Evolutionary conservation across 163 green algal genomes (phyloP).

Genomic region (Trebouxia gelatinosa): DNA sequence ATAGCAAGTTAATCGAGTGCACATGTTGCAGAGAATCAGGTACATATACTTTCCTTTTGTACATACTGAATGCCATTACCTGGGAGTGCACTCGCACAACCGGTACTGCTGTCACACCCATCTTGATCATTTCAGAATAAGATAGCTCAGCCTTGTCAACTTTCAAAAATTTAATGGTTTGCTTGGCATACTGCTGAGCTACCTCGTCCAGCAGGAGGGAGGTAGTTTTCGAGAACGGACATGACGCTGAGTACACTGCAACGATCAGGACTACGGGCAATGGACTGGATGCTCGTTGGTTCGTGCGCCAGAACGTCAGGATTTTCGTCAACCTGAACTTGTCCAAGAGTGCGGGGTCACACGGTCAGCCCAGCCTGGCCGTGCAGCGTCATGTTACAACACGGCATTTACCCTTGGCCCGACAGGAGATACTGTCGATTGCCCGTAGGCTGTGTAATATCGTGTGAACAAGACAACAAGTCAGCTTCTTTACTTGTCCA

Average conservation of each 20-base stretch:
- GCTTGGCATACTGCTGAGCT: constrained; percentile 2
- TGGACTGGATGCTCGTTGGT: background rate
- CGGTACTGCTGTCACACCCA: background rate
- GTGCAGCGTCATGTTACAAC: no score
- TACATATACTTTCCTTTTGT: background rate
- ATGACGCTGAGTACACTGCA: background rate
- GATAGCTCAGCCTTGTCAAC: background rate
- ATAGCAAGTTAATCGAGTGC: background rate
- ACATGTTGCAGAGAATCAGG: no score
- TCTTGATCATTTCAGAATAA: constrained; percentile 13
- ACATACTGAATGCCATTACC: background rate
- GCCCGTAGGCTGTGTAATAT: no score
- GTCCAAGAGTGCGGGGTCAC: no score
- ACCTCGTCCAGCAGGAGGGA: background rate
- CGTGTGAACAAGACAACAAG: no score
- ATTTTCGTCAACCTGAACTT: no score
- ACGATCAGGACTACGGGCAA: background rate
- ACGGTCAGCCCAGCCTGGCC: no score
- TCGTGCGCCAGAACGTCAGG: constrained; percentile 9
- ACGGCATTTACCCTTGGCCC: no score
- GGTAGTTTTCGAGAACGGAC: background rate
- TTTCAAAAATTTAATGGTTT: background rate
- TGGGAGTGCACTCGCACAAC: constrained; percentile 5
- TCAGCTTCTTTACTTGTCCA: no score
- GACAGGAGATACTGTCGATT: no score